Conservation (phyloP, 805 yeast genomes). For the Saccharomycopsis schoenii region DNA sequence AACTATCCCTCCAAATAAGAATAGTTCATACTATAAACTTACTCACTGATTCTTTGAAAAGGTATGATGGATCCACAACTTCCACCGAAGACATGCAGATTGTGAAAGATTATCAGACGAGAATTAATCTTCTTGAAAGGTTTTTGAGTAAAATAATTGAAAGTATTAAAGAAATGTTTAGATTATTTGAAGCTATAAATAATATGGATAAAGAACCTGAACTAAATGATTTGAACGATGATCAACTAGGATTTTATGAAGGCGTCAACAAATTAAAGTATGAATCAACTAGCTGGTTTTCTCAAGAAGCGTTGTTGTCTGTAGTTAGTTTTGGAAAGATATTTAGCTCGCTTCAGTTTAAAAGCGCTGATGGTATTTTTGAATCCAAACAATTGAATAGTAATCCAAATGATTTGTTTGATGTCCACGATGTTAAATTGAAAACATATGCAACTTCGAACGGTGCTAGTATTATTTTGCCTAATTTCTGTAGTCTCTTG, state of each 20-base stretch:
- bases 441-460: conserved; percentile 11
- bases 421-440: conserved; percentile 8
- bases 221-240: neutral
- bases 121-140: neutral
- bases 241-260: conserved; percentile 6
- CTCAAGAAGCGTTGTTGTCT: conserved; percentile 8
- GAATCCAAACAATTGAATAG: conserved; percentile 2
- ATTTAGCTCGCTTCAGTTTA: conserved; percentile 4
- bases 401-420: conserved; percentile 5
- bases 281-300: conserved; percentile 4
- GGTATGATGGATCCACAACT: neutral
- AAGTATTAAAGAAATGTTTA: conserved; percentile 1
- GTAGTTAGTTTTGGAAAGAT: conserved; percentile 3
- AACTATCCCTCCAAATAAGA: conserved; percentile 9
- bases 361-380: conserved; percentile 8
- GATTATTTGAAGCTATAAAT: conserved; percentile 7
- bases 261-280: conserved; percentile 4
- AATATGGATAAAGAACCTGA: conserved; percentile 11
- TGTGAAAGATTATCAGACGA: conserved; percentile 6
- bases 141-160: conserved; percentile 2
- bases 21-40: conserved; percentile 14
- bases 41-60: conserved; percentile 6
- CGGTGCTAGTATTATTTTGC: conserved; percentile 11
- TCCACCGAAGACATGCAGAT: neutral
- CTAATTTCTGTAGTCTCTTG: conserved; percentile 16